These are phyloP conservation scores for Pythium phragmitis DNA, from an alignment of 352 stramenopile species.

Conservation along the genomic window DNA sequence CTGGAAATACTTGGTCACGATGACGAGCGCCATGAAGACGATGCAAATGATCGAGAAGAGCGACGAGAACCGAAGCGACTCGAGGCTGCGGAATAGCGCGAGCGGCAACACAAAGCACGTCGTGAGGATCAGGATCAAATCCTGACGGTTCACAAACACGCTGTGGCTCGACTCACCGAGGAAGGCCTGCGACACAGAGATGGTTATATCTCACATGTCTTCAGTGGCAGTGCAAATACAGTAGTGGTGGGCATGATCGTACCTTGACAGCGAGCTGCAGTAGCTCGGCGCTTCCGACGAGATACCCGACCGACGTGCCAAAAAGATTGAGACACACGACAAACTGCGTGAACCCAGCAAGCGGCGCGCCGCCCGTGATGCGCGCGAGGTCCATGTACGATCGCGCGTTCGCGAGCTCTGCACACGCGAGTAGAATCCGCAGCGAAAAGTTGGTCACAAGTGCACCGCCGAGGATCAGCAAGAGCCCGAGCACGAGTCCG, in stretches of 20 bases:
- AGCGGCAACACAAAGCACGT: conserved; percentile 72
- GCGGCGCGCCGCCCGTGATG: conserved; percentile 56
- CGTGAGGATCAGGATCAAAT: conserved; percentile 65
- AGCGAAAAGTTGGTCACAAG: conserved; percentile 84
- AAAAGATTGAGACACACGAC: conserved; percentile 88
- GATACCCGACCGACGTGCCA: conserved; percentile 80
- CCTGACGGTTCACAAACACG: conserved; percentile 59
- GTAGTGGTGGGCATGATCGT: too few relatives aligned
- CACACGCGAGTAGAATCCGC: conserved; percentile 73
- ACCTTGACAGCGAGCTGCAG: conserved; percentile 60
- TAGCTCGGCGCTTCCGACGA: conserved; percentile 79
- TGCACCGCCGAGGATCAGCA: conserved; percentile 63
- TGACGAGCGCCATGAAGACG: conserved; percentile 86
- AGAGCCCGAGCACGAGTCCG: conserved; percentile 68
- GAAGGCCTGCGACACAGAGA: conserved; percentile 30
- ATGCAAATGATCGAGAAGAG: conserved; percentile 88
- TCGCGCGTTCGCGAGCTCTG: conserved; percentile 62
- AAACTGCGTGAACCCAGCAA: conserved; percentile 73
- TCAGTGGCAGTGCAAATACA: too few relatives aligned
- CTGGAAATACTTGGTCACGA: conserved; percentile 90
- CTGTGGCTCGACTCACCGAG: conserved; percentile 43
- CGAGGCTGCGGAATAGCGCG: conserved; percentile 79
- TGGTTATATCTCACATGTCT: neutral
- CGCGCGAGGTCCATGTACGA: conserved; percentile 86
- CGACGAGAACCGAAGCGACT: conserved; percentile 83